phyloP scores from a whole-genome alignment of 148 eudicot genomes.

The Amaranthus hypochondriacus region DNA sequence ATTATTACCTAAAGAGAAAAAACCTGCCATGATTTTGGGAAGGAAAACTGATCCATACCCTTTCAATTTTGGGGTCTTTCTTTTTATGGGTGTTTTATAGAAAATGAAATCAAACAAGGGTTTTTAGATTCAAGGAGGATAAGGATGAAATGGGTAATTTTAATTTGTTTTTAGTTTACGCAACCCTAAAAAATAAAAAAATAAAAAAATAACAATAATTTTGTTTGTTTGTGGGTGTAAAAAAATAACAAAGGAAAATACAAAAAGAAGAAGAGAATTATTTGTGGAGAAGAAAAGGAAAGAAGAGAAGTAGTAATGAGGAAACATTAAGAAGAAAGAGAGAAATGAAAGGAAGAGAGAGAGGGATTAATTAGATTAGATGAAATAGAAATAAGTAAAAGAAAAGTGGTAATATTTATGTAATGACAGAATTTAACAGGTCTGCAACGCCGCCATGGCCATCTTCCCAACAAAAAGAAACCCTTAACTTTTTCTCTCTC shows the following conservation, averaged over 20 bases:
- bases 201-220: background rate
- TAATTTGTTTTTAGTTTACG: background rate
- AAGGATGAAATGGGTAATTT: background rate
- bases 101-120: background rate
- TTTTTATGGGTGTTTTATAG: too few species aligned
- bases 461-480: too few species aligned
- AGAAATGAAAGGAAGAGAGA: background rate
- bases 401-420: too few species aligned
- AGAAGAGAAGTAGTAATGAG: constrained; percentile 17
- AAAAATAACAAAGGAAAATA: background rate
- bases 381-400: too few species aligned
- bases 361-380: too few species aligned
- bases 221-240: background rate
- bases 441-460: too few species aligned
- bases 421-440: too few species aligned
- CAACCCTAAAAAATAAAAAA: constrained; percentile 14
- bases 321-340: constrained; percentile 1
- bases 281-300: constrained; percentile 1
- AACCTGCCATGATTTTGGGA: constrained; percentile 22
- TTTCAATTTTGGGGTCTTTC: too few species aligned
- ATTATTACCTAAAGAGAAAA: constrained; percentile 21
- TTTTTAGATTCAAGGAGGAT: background rate
- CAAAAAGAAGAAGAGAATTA: background rate
- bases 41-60: constrained; percentile 19
- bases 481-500: too few species aligned